phyloP scores from a whole-genome alignment of 1,284 basidiomycete species.

The Austropuccinia psidii region DNA sequence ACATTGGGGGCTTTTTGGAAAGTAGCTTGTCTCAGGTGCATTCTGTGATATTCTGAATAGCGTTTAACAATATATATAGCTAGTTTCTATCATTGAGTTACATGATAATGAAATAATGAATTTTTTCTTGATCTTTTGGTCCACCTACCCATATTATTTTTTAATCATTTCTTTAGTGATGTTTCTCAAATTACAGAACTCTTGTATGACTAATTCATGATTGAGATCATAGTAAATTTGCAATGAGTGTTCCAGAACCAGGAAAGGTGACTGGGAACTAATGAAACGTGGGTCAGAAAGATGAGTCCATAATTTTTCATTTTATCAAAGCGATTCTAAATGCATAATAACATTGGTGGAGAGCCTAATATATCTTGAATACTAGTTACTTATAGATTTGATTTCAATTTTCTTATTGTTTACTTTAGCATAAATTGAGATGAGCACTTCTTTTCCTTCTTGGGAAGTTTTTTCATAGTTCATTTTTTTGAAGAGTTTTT shows the following conservation, averaged over 20 bases:
- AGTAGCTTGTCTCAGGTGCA: too few relatives aligned
- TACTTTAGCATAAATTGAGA: too few relatives aligned
- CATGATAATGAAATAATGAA: not conserved
- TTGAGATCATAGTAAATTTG: not conserved
- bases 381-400: too few relatives aligned
- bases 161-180: not conserved
- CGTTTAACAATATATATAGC: not conserved
- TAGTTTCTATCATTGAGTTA: not conserved
- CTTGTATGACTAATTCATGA: not conserved
- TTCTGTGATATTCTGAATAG: not conserved
- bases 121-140: not conserved
- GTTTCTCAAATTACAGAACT: not conserved
- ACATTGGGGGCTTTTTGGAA: too few relatives aligned
- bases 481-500: too few relatives aligned
- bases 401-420: too few relatives aligned
- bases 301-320: not conserved
- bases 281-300: not conserved
- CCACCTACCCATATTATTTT: not conserved
- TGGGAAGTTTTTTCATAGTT: too few relatives aligned
- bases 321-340: not conserved
- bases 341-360: not conserved
- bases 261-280: not conserved
- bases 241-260: not conserved
- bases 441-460: too few relatives aligned
- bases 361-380: too few relatives aligned